These are phyloP conservation scores for Trichomonascaceae sp. DNA, from an alignment of 1,139 yeast species.

Conservation along the genomic window DNA sequence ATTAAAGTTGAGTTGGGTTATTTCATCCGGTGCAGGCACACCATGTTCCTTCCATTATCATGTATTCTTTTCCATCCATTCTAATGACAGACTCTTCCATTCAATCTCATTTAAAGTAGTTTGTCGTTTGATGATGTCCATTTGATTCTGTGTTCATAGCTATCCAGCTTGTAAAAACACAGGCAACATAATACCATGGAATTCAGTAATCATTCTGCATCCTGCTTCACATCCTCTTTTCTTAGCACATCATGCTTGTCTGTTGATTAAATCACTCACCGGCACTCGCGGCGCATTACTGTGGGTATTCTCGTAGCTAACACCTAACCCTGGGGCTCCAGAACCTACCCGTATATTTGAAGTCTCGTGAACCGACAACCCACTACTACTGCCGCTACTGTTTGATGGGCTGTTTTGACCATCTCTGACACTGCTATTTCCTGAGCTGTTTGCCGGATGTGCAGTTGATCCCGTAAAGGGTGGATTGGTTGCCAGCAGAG, in stretches of 20 bases:
- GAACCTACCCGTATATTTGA: constrained; percentile 4
- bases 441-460: not conserved
- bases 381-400: constrained; percentile 7
- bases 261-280: constrained; percentile 18
- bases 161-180: not conserved
- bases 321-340: constrained; percentile 5
- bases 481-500: constrained; percentile 1
- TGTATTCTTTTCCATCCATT: not conserved
- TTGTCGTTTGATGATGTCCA: not conserved
- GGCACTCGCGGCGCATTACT: constrained; percentile 14
- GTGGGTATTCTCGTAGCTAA: constrained; percentile 6
- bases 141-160: not conserved
- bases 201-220: not conserved
- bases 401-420: not conserved
- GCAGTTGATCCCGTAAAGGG: not conserved
- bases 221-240: not conserved
- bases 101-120: not conserved
- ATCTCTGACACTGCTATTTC: not conserved
- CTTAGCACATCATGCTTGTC: constrained; percentile 2
- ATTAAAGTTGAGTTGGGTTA: not conserved
- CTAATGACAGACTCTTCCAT: not conserved
- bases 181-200: not conserved
- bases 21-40: not conserved
- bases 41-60: not conserved
- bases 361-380: constrained; percentile 1